These are phyloP conservation scores for Ilyonectria robusta DNA, from an alignment of 2,329 filamentous ascomycete species.

Conservation along the genomic window DNA sequence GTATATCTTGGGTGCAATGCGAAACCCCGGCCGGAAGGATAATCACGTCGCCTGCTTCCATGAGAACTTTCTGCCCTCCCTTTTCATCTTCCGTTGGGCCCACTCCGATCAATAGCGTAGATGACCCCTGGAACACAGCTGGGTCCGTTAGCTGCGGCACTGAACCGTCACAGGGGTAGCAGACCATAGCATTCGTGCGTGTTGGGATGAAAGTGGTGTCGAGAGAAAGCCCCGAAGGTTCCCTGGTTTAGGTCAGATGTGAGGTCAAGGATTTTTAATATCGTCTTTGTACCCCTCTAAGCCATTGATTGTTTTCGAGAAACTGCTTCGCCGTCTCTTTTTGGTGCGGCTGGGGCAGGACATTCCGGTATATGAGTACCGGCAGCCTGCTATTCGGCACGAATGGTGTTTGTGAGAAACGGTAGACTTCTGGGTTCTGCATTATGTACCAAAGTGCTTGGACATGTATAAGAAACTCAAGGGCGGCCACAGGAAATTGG, in stretches of 20 bases:
- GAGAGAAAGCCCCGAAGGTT: slow-evolving; percentile 2
- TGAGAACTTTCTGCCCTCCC: background rate
- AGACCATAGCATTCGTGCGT: slow-evolving; percentile 15
- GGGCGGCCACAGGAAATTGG: background rate
- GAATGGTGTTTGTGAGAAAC: background rate
- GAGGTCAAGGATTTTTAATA: too few relatives aligned
- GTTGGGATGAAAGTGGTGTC: slow-evolving; percentile 23
- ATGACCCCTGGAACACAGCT: slow-evolving; percentile 20
- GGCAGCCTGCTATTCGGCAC: slow-evolving; percentile 16
- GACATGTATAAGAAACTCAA: background rate
- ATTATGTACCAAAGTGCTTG: background rate
- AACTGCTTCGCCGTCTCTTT: background rate
- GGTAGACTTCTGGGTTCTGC: slow-evolving; percentile 6
- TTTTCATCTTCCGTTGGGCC: slow-evolving; percentile 18
- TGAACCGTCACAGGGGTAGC: background rate
- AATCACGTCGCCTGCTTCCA: slow-evolving; percentile 17
- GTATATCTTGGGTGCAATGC: slow-evolving; percentile 16
- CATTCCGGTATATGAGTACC: slow-evolving; percentile 5
- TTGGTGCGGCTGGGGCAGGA: slow-evolving; percentile 1
- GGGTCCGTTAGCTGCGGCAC: background rate
- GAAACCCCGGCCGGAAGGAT: slow-evolving; percentile 21
- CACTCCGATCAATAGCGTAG: slow-evolving; percentile 18
- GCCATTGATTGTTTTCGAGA: background rate
- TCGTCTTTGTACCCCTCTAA: background rate
- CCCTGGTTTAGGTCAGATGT: background rate